Conservation (phyloP, 1,139 yeast genomes). For the Candida tropicalis region DNA sequence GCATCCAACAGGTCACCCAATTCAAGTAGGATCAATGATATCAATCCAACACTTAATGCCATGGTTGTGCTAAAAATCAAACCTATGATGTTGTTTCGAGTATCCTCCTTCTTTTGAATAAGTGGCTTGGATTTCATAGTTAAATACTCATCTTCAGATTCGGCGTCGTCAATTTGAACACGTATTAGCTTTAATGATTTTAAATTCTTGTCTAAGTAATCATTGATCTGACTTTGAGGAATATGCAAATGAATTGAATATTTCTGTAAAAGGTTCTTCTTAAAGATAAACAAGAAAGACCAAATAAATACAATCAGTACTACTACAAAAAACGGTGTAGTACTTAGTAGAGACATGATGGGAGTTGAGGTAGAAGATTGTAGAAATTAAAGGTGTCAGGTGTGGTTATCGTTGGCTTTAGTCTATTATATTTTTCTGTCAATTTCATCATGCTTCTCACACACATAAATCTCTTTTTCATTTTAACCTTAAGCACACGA, state of each 20-base stretch:
- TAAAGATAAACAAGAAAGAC: slow-evolving; percentile 27
- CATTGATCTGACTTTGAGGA: slow-evolving; percentile 27
- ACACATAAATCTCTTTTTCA: background rate
- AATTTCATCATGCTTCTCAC: background rate
- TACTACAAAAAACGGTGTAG: slow-evolving; percentile 10
- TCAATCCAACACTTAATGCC: slow-evolving; percentile 36
- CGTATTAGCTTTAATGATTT: slow-evolving; percentile 21
- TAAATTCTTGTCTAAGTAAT: slow-evolving; percentile 19
- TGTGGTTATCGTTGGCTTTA: background rate
- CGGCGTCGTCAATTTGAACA: slow-evolving; percentile 22
- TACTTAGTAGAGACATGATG: slow-evolving; percentile 11
- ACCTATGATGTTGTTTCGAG: slow-evolving; percentile 23
- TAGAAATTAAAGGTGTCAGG: background rate
- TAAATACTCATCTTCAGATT: slow-evolving; percentile 17
- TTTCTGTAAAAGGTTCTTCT: slow-evolving; percentile 27
- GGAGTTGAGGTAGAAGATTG: background rate
- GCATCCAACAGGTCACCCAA: slow-evolving; percentile 29
- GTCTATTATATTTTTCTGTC: too few species aligned
- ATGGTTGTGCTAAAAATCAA: slow-evolving; percentile 32
- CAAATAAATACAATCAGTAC: slow-evolving; percentile 18
- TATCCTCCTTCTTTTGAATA: background rate
- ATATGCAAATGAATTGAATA: slow-evolving; percentile 23
- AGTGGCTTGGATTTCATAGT: slow-evolving; percentile 7
- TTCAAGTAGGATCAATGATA: slow-evolving; percentile 42
- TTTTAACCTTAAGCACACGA: background rate